Evolutionary conservation across 441 rosid species (phyloP).

Genomic region (Adansonia grandidieri): DNA sequence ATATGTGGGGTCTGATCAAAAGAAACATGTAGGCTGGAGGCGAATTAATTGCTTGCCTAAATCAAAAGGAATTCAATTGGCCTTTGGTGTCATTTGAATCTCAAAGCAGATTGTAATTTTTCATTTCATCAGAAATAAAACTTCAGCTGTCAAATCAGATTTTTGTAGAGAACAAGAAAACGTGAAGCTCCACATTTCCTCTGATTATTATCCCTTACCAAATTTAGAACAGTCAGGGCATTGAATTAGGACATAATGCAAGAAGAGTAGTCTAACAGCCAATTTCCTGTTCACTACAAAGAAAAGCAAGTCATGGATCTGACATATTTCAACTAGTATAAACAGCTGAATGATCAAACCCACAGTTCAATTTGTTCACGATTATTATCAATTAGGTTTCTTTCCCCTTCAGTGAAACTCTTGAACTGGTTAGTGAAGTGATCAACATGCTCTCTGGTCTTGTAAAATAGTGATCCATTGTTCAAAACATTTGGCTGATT

Average conservation of each 20-base stretch:
- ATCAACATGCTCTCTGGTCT: background rate
- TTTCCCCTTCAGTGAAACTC: background rate
- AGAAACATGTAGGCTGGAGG: background rate
- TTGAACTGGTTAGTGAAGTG: background rate
- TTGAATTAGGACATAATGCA: constrained; percentile 6
- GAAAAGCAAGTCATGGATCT: background rate
- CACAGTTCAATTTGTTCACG: background rate
- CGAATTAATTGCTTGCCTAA: background rate
- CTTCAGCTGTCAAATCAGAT: background rate
- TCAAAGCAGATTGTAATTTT: background rate
- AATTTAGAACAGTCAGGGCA: background rate
- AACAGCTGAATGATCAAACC: background rate
- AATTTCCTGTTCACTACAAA: background rate
- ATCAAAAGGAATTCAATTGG: constrained; percentile 10
- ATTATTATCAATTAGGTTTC: background rate
- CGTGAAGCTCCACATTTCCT: background rate
- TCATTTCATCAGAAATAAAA: background rate
- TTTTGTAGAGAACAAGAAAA: background rate
- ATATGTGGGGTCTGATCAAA: constrained; percentile 19
- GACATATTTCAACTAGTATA: background rate
- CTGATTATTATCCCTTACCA: background rate
- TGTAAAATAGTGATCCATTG: background rate
- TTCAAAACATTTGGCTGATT: no score
- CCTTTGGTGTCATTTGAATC: background rate
- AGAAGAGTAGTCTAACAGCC: background rate